phyloP scores from a whole-genome alignment of 345 rosid species.

The Dipteronia dyeriana region DNA sequence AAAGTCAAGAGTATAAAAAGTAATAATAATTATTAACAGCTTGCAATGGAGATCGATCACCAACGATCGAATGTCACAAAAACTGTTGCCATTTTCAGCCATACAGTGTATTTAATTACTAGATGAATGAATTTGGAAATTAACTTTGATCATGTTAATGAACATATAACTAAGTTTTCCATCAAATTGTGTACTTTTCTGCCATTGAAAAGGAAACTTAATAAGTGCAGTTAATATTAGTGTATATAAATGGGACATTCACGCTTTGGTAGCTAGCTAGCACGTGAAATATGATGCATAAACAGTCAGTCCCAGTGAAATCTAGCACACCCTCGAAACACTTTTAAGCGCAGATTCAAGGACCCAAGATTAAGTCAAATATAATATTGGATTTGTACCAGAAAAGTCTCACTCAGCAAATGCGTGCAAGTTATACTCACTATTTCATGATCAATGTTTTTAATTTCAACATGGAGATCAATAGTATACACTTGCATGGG shows the following conservation, averaged over 20 bases:
- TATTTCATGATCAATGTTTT: too few species aligned
- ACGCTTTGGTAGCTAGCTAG: neutral
- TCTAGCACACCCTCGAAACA: neutral
- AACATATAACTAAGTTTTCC: neutral
- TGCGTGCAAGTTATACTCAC: slow-evolving; percentile 13
- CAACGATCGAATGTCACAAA: neutral
- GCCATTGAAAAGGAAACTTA: neutral
- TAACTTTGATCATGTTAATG: neutral
- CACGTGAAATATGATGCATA: slow-evolving; percentile 22
- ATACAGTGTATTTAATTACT: too few species aligned
- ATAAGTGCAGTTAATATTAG: neutral
- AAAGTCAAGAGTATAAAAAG: slow-evolving; percentile 22
- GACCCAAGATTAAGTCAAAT: slow-evolving; percentile 24
- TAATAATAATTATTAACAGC: neutral
- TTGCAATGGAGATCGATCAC: slow-evolving; percentile 3
- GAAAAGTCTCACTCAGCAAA: slow-evolving; percentile 32
- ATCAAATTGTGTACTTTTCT: neutral
- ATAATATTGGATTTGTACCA: slow-evolving; percentile 28
- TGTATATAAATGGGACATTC: neutral
- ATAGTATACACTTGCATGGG: slow-evolving; percentile 40
- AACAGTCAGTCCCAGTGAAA: slow-evolving; percentile 21
- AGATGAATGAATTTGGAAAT: neutral
- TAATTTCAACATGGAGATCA: neutral
- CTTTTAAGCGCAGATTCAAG: slow-evolving; percentile 3
- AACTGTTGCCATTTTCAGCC: neutral